phyloP scores from a whole-genome alignment of 148 eudicot species.

The Dysphania ambrosioides region DNA sequence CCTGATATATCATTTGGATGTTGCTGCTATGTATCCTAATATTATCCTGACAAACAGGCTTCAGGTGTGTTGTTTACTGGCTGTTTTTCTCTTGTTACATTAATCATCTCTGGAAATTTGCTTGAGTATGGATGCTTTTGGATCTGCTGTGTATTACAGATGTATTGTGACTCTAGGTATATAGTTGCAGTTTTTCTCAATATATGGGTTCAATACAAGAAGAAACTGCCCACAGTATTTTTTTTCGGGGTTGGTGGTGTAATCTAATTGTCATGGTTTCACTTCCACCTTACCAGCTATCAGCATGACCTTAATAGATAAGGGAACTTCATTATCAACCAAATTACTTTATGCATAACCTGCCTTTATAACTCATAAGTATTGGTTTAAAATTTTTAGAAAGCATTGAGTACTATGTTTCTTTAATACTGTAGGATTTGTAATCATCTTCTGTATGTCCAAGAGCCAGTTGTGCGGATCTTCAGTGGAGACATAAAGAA shows the following conservation, averaged over 20 bases:
- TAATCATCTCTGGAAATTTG: not conserved
- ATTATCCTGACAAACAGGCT: conserved; percentile 98
- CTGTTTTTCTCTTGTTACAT: conserved; percentile 4
- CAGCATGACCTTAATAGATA: no score
- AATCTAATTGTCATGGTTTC: no score
- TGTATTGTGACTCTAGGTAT: not conserved
- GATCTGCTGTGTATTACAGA: not conserved
- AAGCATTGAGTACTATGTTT: not conserved
- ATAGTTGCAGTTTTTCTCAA: no score
- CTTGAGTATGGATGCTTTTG: not conserved
- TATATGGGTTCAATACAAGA: no score
- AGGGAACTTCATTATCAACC: no score
- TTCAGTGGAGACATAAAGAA: not conserved
- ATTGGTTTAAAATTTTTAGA: not conserved
- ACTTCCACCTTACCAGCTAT: no score
- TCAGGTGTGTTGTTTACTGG: conserved; percentile 54
- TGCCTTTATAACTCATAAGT: not conserved
- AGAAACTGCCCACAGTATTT: no score
- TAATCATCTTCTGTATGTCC: no score
- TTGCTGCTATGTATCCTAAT: conserved; percentile 99
- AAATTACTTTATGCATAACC: no score
- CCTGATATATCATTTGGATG: conserved; percentile 98
- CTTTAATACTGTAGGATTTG: not conserved
- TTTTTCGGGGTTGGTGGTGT: no score
- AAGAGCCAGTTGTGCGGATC: no score